Evolutionary conservation across 2,329 filamentous ascomycete genomes (phyloP).

Genomic region (Aureobasidium sp.): DNA sequence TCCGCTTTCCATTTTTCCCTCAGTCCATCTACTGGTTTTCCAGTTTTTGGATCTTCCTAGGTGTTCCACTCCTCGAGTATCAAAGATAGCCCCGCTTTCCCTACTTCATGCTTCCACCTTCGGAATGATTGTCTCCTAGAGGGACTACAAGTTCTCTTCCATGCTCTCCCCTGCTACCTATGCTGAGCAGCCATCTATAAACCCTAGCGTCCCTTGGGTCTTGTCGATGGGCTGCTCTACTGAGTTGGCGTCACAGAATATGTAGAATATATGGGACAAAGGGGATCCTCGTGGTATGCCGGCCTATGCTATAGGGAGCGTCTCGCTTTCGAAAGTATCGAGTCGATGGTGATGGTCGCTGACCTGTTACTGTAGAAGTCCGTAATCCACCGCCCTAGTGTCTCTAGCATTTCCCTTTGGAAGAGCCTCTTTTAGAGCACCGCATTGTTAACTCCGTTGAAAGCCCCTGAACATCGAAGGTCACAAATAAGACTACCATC

Average conservation of each 20-base stretch:
- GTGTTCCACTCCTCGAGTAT: too few relatives aligned
- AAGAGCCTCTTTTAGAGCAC: not conserved
- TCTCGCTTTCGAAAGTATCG: conserved; percentile 6
- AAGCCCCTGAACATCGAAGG: conserved; percentile 36
- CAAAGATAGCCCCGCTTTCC: too few relatives aligned
- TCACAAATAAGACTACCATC: conserved; percentile 28
- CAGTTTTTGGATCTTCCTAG: too few relatives aligned
- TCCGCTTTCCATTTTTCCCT: too few relatives aligned
- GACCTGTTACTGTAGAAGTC: conserved; percentile 23
- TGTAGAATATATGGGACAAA: conserved; percentile 31
- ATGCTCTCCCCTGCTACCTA: not conserved
- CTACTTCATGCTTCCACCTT: too few relatives aligned
- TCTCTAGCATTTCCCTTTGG: conserved; percentile 19
- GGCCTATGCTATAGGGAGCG: conserved; percentile 1
- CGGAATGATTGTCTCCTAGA: not conserved
- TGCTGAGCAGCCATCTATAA: conserved; percentile 23
- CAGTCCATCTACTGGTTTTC: too few relatives aligned
- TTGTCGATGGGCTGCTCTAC: conserved; percentile 26
- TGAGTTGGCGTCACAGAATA: conserved; percentile 33
- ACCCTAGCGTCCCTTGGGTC: conserved; percentile 24
- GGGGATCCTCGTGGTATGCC: conserved; percentile 28
- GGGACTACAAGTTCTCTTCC: not conserved
- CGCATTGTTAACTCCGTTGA: conserved; percentile 29
- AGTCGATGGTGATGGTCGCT: conserved; percentile 18
- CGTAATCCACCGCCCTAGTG: conserved; percentile 18